Evolutionary conservation across 352 stramenopile genomes (phyloP).

Genomic region (Phytophthora sojae): DNA sequence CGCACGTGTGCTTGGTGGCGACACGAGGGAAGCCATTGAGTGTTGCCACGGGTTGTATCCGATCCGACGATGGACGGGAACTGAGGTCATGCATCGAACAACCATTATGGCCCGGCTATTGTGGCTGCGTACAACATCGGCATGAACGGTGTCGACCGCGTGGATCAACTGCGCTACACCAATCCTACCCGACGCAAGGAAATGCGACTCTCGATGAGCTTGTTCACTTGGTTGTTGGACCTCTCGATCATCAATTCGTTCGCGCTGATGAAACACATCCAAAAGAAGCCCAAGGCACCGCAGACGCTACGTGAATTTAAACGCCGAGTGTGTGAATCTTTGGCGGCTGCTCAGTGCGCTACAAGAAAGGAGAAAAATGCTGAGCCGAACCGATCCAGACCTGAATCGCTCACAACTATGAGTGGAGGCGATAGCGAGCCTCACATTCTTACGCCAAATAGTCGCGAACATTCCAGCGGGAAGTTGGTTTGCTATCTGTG

Average conservation of each 20-base stretch:
- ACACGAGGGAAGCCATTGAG: not conserved
- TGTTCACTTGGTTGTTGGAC: not conserved
- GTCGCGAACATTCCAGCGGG: not conserved
- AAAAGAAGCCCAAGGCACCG: not conserved
- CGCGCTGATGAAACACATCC: not conserved
- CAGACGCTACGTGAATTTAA: not conserved
- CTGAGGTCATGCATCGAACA: not conserved
- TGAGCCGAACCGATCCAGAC: not conserved
- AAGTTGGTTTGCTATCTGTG: not conserved
- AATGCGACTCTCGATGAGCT: not conserved
- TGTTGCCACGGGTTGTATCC: not conserved
- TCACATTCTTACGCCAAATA: not conserved
- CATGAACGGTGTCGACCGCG: not conserved
- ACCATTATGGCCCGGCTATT: not conserved
- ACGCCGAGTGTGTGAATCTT: not conserved
- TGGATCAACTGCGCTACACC: not conserved
- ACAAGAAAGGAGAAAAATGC: not conserved
- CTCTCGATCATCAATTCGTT: not conserved
- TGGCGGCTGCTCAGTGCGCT: not conserved
- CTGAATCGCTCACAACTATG: not conserved
- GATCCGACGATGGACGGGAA: not conserved
- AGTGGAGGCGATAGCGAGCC: not conserved
- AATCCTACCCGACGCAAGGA: not conserved
- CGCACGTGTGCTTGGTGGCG: not conserved
- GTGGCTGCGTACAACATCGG: not conserved